Evolutionary conservation across 2,329 filamentous ascomycete genomes (phyloP).

Genomic region (Furcasterigmium furcatum): DNA sequence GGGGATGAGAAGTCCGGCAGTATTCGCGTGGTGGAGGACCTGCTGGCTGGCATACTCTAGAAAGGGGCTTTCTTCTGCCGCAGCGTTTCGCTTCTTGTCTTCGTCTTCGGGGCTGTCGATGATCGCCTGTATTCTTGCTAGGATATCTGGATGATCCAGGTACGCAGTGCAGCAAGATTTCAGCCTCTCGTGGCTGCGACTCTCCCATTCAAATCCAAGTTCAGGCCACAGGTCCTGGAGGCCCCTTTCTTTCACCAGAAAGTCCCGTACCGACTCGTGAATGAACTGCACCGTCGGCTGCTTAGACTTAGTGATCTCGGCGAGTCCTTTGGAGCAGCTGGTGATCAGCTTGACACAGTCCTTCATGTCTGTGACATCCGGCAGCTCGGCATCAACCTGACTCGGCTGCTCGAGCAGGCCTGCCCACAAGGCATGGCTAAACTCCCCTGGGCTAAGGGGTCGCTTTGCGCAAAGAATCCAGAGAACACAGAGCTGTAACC

Average conservation of each 20-base stretch:
- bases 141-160: background rate
- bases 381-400: slow-evolving; percentile 16
- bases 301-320: slow-evolving; percentile 31
- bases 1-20: slow-evolving; percentile 20
- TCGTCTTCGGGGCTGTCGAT: background rate
- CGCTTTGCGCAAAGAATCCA: slow-evolving; percentile 49
- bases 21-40: slow-evolving; percentile 36
- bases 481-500: slow-evolving; percentile 42
- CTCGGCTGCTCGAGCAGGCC: slow-evolving; percentile 7
- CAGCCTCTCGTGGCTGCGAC: slow-evolving; percentile 35
- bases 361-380: slow-evolving; percentile 9
- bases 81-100: no score
- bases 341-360: slow-evolving; percentile 31
- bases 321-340: slow-evolving; percentile 46
- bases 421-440: slow-evolving; percentile 38
- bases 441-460: slow-evolving; percentile 37
- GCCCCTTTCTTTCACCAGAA: slow-evolving; percentile 32
- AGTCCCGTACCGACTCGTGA: slow-evolving; percentile 47
- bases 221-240: slow-evolving; percentile 26
- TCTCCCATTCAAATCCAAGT: slow-evolving; percentile 21
- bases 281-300: slow-evolving; percentile 45
- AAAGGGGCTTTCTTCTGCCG: slow-evolving; percentile 29
- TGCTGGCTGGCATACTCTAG: slow-evolving; percentile 39
- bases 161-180: slow-evolving; percentile 34
- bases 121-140: background rate